Conservation (phyloP, 179 eudicot genomes). For the Pouteria campechiana region DNA sequence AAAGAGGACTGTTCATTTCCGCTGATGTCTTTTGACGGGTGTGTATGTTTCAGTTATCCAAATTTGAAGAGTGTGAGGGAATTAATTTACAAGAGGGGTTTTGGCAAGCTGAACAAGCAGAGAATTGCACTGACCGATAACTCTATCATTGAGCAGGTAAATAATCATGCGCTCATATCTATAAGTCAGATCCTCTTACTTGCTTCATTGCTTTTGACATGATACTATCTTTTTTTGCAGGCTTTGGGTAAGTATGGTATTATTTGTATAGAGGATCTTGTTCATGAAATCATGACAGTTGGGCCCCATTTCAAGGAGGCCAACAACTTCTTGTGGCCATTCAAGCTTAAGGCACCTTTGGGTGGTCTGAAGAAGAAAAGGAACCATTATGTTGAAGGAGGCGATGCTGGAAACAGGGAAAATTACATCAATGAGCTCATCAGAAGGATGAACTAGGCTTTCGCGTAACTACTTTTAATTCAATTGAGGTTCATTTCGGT, state of each 20-base stretch:
- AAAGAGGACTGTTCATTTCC: background rate
- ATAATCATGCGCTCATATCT: too few relatives aligned
- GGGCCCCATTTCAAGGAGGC: slow-evolving; percentile 88
- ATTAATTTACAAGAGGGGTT: slow-evolving; percentile 63
- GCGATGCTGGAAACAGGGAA: slow-evolving; percentile 91
- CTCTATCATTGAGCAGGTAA: slow-evolving; percentile 60
- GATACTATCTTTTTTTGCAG: slow-evolving; percentile 12
- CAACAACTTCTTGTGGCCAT: slow-evolving; percentile 88
- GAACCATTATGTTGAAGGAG: slow-evolving; percentile 85
- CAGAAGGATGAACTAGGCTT: slow-evolving; percentile 74
- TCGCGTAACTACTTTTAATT: too few relatives aligned
- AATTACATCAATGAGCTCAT: slow-evolving; percentile 66
- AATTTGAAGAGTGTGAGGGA: slow-evolving; percentile 68
- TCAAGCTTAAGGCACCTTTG: slow-evolving; percentile 68
- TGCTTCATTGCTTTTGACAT: too few relatives aligned
- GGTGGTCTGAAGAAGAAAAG: slow-evolving; percentile 83
- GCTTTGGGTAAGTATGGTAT: slow-evolving; percentile 64
- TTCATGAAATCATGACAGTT: slow-evolving; percentile 76
- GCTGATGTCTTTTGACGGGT: background rate
- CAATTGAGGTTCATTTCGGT: too few relatives aligned
- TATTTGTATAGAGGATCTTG: slow-evolving; percentile 71
- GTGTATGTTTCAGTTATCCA: slow-evolving; percentile 38
- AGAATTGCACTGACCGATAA: slow-evolving; percentile 66
- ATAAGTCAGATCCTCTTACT: too few relatives aligned
- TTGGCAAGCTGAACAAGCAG: slow-evolving; percentile 65